Percentiles rank a stretch among this genome's conserved stretches.
These are phyloP conservation scores for Mycena kentingensis DNA, from an alignment of 768 basidiomycete genomes.

Conservation along the genomic window DNA sequence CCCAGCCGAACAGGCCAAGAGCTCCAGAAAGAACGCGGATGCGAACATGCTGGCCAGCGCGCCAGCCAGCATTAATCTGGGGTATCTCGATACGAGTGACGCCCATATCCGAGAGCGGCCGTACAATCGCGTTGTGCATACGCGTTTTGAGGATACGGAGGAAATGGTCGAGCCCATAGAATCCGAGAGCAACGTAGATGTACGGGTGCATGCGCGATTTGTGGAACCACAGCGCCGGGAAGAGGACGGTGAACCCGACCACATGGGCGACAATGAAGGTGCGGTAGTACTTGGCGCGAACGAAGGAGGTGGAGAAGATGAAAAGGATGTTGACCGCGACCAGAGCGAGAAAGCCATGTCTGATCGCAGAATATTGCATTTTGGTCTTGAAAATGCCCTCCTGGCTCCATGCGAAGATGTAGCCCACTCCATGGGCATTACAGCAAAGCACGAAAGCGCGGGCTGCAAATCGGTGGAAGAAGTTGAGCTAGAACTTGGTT, in stretches of 20 bases:
- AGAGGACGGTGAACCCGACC: constrained; percentile 42
- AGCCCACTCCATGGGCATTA: constrained; percentile 45
- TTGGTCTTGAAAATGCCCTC: constrained; percentile 29
- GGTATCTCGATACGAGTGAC: constrained; percentile 52
- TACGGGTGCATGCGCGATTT: constrained; percentile 41
- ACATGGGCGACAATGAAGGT: constrained; percentile 56
- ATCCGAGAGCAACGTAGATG: constrained; percentile 38
- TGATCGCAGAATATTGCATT: constrained; percentile 29
- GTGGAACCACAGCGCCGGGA: constrained; percentile 45
- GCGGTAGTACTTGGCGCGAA: constrained; percentile 50
- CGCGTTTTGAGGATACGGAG: constrained; percentile 52
- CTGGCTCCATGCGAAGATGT: constrained; percentile 42
- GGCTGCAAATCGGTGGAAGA: constrained; percentile 57
- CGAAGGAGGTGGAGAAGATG: constrained; percentile 46
- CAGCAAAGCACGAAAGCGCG: constrained; percentile 42
- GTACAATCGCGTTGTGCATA: constrained; percentile 44
- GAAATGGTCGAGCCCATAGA: constrained; percentile 50
- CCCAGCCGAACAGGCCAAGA: constrained; percentile 41
- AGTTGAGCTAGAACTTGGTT: constrained; percentile 45
- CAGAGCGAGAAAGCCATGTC: constrained; percentile 43
- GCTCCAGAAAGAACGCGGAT: constrained; percentile 47
- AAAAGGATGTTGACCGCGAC: constrained; percentile 43
- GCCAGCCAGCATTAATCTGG: constrained; percentile 53
- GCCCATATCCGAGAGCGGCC: constrained; percentile 46
- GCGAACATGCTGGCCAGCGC: constrained; percentile 64